Conservation (phyloP, 1,284 basidiomycete species). For the Leccinum olivaceoglutinosum region DNA sequence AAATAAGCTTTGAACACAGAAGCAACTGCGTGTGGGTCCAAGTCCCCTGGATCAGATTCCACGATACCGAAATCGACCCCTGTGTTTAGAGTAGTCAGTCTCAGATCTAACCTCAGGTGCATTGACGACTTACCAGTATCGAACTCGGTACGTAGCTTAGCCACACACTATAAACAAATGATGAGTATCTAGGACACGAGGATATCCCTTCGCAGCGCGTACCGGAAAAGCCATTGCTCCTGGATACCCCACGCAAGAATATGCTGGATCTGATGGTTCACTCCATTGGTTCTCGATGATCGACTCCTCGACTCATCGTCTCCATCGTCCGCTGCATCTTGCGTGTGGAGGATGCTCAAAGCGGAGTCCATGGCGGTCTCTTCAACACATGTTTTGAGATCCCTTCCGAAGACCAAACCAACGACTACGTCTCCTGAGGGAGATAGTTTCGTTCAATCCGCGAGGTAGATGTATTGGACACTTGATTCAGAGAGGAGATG, state of each 20-base stretch:
- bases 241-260: slow-evolving; percentile 73
- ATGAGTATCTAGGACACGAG: slow-evolving; percentile 8
- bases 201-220: slow-evolving; percentile 20
- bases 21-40: slow-evolving; percentile 90
- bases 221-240: slow-evolving; percentile 84
- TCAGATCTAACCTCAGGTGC: background rate
- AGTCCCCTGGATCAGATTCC: slow-evolving; percentile 70
- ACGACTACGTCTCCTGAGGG: slow-evolving; percentile 32
- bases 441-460: slow-evolving; percentile 24
- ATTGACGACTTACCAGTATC: slow-evolving; percentile 58
- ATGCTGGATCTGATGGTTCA: slow-evolving; percentile 45
- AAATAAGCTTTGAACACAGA: slow-evolving; percentile 80
- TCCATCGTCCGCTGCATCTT: slow-evolving; percentile 15
- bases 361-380: slow-evolving; percentile 50
- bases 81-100: slow-evolving; percentile 26
- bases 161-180: slow-evolving; percentile 49
- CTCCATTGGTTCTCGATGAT: slow-evolving; percentile 15
- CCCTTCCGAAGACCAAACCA: slow-evolving; percentile 62
- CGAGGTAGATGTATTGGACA: slow-evolving; percentile 1
- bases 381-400: slow-evolving; percentile 50
- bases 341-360: slow-evolving; percentile 17
- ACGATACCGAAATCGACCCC: slow-evolving; percentile 82
- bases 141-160: slow-evolving; percentile 73
- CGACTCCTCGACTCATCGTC: slow-evolving; percentile 12
- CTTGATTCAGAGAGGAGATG: slow-evolving; percentile 15